Conservation (phyloP, 176 grass and related monocot genomes). For the Panicum miliaceum region DNA sequence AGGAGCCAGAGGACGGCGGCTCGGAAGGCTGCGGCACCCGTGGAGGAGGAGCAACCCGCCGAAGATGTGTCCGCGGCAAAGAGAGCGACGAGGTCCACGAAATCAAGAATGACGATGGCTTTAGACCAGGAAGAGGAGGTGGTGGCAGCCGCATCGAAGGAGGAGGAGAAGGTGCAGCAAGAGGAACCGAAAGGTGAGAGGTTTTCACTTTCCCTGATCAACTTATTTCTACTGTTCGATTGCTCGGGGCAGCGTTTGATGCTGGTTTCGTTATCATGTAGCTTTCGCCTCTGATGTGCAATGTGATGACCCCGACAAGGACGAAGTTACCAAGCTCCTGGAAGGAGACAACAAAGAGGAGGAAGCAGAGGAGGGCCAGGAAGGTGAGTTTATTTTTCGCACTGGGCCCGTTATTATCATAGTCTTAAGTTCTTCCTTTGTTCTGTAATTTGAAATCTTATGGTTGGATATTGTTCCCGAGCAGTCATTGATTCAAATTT, state of each 20-base stretch:
- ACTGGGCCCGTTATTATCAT: background rate
- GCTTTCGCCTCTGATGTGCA: slow-evolving; percentile 26
- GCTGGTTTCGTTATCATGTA: background rate
- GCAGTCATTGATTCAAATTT: slow-evolving; percentile 10
- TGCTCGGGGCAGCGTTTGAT: background rate
- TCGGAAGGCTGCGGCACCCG: slow-evolving; percentile 20
- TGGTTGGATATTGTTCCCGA: background rate
- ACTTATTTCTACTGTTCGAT: background rate
- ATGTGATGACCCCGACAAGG: slow-evolving; percentile 33
- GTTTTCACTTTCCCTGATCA: background rate
- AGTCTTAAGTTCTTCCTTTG: background rate
- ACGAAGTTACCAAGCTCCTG: slow-evolving; percentile 29
- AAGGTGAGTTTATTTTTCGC: slow-evolving; percentile 39
- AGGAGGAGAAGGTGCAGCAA: slow-evolving; percentile 38
- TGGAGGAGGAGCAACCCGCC: background rate
- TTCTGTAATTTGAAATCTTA: background rate
- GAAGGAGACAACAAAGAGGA: slow-evolving; percentile 30
- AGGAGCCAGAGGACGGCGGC: slow-evolving; percentile 51
- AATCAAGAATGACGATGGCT: slow-evolving; percentile 31
- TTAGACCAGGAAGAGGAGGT: slow-evolving; percentile 51
- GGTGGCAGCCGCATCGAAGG: background rate
- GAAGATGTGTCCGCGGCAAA: slow-evolving; percentile 38
- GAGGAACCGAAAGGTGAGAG: slow-evolving; percentile 44
- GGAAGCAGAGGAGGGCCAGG: slow-evolving; percentile 39
- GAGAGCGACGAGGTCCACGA: slow-evolving; percentile 25